Base-by-base conservation (phyloP, 2,329 filamentous ascomycete species). In the Penicillium sp. region DNA sequence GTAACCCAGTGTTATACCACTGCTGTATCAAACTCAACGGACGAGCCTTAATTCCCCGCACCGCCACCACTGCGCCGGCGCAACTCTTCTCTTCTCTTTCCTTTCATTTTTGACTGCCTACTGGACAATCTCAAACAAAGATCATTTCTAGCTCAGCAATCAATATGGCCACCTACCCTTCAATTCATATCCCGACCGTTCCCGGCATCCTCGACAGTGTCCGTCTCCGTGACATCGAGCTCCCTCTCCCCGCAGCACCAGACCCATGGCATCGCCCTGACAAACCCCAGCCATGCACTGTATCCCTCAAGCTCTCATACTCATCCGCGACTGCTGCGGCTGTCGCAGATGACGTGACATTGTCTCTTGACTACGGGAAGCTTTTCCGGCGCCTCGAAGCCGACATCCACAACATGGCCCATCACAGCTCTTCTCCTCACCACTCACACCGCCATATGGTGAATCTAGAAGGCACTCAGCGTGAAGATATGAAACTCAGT, bases 281-380 rank as follows among this genome's bases (percentile, higher is more conserved):
- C 30, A 72, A 71, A 47, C 49, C 64, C 0, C 70, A 73, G 44
- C 70, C 70, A 28, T 64, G 66, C 42, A 61, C 59, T 8, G 59
- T 67, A 36, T 67, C 63, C 12, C 49, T 72, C 9, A 65, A 65
- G 27, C 52, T 72, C 29, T 64, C 65, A 11, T 66, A 68, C 41
- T 64, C 64, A 4, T 64, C 59, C 13, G 60, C 57, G 25, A 59
- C 68, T 22, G 57, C 60, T 2, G 65, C 69, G 6, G 66, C 66
- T 2, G 55, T 57, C 17, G 57, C 60, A 20, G 70, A 73, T 39
- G 62, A 71, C 42, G 65, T 72, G 37, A 63, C 60, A 9, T 53
- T 66, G 9, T 69, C 68, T 1, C 54, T 72, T 14, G 67, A 69
- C 47, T 73, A 73, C 50, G 68, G 69, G 23, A 69, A 67, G 42